Evolutionary conservation across 805 yeast genomes (phyloP).

Genomic region (Starmerella sp.): DNA sequence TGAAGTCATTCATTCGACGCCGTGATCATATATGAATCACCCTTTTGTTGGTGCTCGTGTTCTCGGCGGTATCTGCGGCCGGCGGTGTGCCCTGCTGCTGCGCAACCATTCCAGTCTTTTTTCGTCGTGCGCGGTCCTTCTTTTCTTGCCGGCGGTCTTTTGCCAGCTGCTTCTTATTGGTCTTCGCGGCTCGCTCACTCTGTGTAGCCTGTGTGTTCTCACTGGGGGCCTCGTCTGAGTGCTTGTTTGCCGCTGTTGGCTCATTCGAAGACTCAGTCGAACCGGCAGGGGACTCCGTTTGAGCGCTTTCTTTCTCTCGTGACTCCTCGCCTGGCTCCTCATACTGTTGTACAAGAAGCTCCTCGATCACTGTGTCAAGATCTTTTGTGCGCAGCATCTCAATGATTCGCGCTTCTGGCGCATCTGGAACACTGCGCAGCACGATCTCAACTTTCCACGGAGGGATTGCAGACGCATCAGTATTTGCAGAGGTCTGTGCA

Average conservation of each 20-base stretch:
- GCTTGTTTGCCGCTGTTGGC: too few relatives aligned
- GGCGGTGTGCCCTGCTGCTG: not conserved
- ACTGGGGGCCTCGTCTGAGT: too few relatives aligned
- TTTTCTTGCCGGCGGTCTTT: conserved; percentile 6
- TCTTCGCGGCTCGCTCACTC: not conserved
- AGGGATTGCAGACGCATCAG: conserved; percentile 10
- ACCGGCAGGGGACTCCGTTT: not conserved
- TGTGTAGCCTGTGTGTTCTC: too few relatives aligned
- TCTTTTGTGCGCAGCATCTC: conserved; percentile 16
- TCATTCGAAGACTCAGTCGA: too few relatives aligned
- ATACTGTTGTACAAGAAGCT: conserved; percentile 18
- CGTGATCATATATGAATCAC: not conserved
- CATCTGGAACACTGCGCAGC: conserved; percentile 23
- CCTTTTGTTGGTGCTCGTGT: not conserved
- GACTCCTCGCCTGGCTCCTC: not conserved
- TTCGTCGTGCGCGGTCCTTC: conserved; percentile 8
- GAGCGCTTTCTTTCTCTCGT: not conserved
- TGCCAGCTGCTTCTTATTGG: conserved; percentile 3
- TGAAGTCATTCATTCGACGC: too few relatives aligned
- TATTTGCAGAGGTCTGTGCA: not conserved
- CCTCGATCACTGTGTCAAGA: conserved; percentile 26
- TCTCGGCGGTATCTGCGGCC: not conserved
- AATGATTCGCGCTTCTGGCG: conserved; percentile 13
- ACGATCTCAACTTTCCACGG: conserved; percentile 27
- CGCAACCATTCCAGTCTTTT: not conserved